These are phyloP conservation scores for Hibiscus trionum DNA, from an alignment of 345 rosid species.

Conservation along the genomic window DNA sequence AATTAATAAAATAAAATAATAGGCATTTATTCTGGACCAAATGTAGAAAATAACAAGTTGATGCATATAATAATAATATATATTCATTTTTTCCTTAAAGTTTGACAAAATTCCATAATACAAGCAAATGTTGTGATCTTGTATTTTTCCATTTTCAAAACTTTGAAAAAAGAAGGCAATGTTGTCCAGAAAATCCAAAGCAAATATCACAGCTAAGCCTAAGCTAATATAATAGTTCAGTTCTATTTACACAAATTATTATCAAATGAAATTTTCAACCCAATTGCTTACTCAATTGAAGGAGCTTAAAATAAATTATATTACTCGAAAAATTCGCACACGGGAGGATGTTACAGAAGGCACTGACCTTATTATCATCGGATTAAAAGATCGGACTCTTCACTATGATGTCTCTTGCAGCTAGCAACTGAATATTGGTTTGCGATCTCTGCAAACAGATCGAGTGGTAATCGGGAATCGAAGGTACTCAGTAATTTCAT, in stretches of 20 bases:
- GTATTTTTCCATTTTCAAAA: neutral
- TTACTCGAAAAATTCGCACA: slow-evolving; percentile 15
- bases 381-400: too few species aligned
- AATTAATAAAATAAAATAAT: too few species aligned
- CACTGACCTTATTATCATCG: too few species aligned
- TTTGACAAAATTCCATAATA: neutral
- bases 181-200: neutral
- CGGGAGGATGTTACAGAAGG: slow-evolving; percentile 3
- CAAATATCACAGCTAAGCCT: neutral
- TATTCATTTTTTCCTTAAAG: neutral
- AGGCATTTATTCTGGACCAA: too few species aligned
- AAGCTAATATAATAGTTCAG: neutral
- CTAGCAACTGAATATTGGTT: neutral
- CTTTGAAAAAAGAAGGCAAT: neutral
- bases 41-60: too few species aligned
- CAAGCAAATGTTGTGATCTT: neutral
- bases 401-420: neutral
- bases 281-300: neutral
- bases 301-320: slow-evolving; percentile 12
- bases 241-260: too few species aligned
- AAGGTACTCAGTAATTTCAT: too few species aligned
- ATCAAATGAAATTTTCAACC: slow-evolving; percentile 10
- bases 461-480: neutral
- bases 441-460: neutral
- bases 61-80: too few species aligned